Conservation (phyloP, 495 filamentous ascomycete genomes). For the Xylaria curta region DNA sequence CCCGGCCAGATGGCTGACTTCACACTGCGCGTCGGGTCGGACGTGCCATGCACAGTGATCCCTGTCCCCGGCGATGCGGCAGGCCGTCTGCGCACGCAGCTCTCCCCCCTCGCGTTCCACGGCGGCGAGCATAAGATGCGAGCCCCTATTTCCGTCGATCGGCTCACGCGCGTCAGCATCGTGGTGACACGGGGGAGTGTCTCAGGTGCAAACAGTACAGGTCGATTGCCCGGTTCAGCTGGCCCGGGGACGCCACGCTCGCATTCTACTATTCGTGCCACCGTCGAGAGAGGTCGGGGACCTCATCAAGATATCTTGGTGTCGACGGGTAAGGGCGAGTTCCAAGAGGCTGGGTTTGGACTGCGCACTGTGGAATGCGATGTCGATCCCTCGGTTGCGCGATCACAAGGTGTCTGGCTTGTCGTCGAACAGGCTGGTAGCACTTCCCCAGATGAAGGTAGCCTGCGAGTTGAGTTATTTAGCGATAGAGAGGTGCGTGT, state of each 20-base stretch:
- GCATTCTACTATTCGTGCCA: slow-evolving; percentile 64
- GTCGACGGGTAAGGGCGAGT: slow-evolving; percentile 64
- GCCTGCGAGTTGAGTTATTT: slow-evolving; percentile 69
- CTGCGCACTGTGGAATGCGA: slow-evolving; percentile 75
- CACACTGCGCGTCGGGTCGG: slow-evolving; percentile 72
- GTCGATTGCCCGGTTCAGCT: slow-evolving; percentile 27
- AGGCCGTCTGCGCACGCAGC: slow-evolving; percentile 64
- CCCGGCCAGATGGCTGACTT: slow-evolving; percentile 76
- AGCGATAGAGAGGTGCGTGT: slow-evolving; percentile 70
- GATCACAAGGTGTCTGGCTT: slow-evolving; percentile 69
- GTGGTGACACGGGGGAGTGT: slow-evolving; percentile 42
- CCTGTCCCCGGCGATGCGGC: slow-evolving; percentile 70
- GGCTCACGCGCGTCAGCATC: slow-evolving; percentile 65
- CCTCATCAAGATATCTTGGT: slow-evolving; percentile 68
- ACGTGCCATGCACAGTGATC: slow-evolving; percentile 54
- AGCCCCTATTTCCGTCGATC: slow-evolving; percentile 54
- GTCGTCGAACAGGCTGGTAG: slow-evolving; percentile 75
- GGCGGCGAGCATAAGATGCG: slow-evolving; percentile 60
- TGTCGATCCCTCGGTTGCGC: slow-evolving; percentile 59
- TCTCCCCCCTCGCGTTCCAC: slow-evolving; percentile 56
- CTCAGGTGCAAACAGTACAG: slow-evolving; percentile 26
- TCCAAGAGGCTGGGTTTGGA: slow-evolving; percentile 70
- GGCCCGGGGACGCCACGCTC: slow-evolving; percentile 32
- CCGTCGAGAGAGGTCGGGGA: slow-evolving; percentile 71
- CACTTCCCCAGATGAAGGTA: slow-evolving; percentile 52